Evolutionary conservation across 78 protist genomes (phyloP), one percentile per base, ranked within the genome.

Genomic region (Isochrysis galbana): DNA sequence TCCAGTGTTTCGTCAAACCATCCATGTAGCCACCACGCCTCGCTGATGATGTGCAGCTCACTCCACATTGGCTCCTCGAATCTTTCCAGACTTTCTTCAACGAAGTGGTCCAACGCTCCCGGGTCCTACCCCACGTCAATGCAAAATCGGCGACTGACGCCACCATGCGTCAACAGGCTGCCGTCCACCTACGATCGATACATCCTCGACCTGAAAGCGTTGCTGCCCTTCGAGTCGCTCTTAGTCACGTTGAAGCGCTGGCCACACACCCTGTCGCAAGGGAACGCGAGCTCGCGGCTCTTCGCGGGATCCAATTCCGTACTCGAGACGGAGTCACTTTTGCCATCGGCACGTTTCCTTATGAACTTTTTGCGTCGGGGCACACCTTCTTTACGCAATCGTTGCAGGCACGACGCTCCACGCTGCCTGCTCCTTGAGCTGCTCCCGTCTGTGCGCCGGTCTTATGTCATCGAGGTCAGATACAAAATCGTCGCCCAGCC

Each of bases 31-130:
- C n/a, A n/a, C n/a, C n/a, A n/a, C n/a, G n/a, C n/a, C n/a, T n/a
- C n/a, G n/a, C n/a, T n/a, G n/a, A n/a, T n/a, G n/a, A n/a, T n/a
- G n/a, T n/a, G n/a, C n/a, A n/a, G n/a, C n/a, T n/a, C n/a, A n/a
- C n/a, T n/a, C n/a, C n/a, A n/a, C n/a, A n/a, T n/a, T n/a, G n/a
- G n/a, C n/a, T n/a, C n/a, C n/a, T n/a, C n/a, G n/a, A n/a, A n/a
- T n/a, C n/a, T n/a, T n/a, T n/a, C n/a, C n/a, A 77, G 84, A 77
- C 84, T 46, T 77, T 77, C 23, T 77, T 77, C 84, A 77, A 77
- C 84, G 84, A 77, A 46, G 84, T 77, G 47, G 21, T 72, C 19
- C 82, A 72, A 11, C 82, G 82, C 0, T 38, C 82, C 39, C 11
- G 39, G 74, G n/a, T n/a, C n/a, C n/a, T n/a, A n/a, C n/a, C n/a